These are phyloP conservation scores for Boletus rufocinnamomeus DNA, from an alignment of 768 basidiomycete genomes.

Conservation along the genomic window DNA sequence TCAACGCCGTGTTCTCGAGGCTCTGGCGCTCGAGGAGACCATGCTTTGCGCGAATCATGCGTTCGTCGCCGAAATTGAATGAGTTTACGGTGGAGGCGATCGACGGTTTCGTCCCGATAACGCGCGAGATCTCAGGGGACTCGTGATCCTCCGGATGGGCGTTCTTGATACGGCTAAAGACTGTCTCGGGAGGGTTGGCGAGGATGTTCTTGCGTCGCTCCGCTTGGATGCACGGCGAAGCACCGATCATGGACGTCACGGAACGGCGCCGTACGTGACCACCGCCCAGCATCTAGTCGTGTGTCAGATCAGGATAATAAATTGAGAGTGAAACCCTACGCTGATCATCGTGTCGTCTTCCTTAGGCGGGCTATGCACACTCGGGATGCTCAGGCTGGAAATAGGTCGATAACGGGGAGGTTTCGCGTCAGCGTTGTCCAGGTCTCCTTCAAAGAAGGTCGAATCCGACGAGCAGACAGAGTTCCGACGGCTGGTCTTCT, in stretches of 20 bases:
- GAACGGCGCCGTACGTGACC: constrained; percentile 72
- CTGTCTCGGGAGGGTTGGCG: constrained; percentile 28
- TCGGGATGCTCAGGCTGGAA: constrained; percentile 59
- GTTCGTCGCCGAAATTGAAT: constrained; percentile 62
- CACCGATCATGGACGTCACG: constrained; percentile 63
- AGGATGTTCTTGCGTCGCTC: constrained; percentile 60
- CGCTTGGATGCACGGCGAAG: constrained; percentile 66
- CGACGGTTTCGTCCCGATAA: constrained; percentile 59
- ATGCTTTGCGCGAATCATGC: constrained; percentile 64
- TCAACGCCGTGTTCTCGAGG: constrained; percentile 63
- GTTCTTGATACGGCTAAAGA: constrained; percentile 41
- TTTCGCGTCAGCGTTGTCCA: constrained; percentile 37
- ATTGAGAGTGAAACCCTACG: constrained; percentile 41
- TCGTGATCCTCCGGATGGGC: constrained; percentile 19
- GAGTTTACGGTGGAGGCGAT: constrained; percentile 62
- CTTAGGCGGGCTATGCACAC: constrained; percentile 49
- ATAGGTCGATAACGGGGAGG: constrained; percentile 63
- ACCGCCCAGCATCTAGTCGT: constrained; percentile 73
- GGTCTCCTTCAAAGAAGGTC: constrained; percentile 55
- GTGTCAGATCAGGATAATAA: constrained; percentile 1
- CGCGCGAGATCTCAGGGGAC: constrained; percentile 46
- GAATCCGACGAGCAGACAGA: constrained; percentile 56
- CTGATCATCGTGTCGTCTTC: constrained; percentile 86
- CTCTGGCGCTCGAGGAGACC: constrained; percentile 67
- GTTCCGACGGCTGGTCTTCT: constrained; percentile 55